Conservation (phyloP, 768 basidiomycete species). For the Mycena venus region DNA sequence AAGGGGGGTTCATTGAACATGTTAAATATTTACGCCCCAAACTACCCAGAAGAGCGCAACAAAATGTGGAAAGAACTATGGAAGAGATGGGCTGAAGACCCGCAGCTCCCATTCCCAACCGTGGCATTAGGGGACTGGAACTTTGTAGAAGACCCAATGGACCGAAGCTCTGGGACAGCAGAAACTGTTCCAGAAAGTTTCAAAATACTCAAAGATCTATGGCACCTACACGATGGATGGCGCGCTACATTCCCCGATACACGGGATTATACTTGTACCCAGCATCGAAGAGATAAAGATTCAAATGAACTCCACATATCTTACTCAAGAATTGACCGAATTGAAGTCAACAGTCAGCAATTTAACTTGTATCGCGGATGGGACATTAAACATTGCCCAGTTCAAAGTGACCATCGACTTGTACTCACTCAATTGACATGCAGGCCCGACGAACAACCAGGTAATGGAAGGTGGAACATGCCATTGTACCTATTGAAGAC, state of each 20-base stretch:
- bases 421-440: too few species aligned
- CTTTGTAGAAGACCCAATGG: conserved; percentile 36
- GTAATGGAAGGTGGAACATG: background rate
- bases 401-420: background rate
- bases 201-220: background rate
- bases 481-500: too few species aligned
- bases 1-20: background rate
- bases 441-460: background rate
- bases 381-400: background rate
- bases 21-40: background rate
- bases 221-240: conserved; percentile 20
- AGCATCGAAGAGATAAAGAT: background rate
- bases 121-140: conserved; percentile 43
- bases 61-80: background rate
- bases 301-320: background rate
- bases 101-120: background rate
- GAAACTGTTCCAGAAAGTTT: background rate
- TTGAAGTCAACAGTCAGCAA: background rate
- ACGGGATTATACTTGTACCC: background rate
- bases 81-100: background rate
- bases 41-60: background rate
- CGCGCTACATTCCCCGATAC: conserved; percentile 4
- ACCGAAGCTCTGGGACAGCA: conserved; percentile 17
- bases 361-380: background rate
- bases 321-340: conserved; percentile 10